Conservation (phyloP, 2,329 filamentous ascomycete genomes). For the Aspergillus carbonarius region DNA sequence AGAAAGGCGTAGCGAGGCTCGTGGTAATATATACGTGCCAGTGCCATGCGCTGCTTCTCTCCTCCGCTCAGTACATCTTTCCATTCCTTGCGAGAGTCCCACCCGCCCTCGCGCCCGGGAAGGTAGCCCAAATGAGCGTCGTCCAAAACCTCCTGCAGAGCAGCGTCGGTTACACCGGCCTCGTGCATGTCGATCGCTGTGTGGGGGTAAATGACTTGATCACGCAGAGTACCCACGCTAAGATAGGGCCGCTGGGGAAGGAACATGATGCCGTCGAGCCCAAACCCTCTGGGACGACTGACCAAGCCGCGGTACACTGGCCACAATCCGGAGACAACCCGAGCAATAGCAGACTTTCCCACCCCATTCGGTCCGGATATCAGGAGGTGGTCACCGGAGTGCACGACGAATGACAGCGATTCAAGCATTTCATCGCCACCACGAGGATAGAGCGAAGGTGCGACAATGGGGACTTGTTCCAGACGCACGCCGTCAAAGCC, state of each 20-base stretch:
- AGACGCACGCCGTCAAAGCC: slow-evolving; percentile 93
- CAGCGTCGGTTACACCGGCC: slow-evolving; percentile 71
- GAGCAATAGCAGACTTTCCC: slow-evolving; percentile 84
- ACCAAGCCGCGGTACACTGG: slow-evolving; percentile 92
- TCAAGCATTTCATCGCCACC: slow-evolving; percentile 91
- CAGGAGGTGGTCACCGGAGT: slow-evolving; percentile 85
- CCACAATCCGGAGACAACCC: slow-evolving; percentile 90
- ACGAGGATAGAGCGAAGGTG: slow-evolving; percentile 81
- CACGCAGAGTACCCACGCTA: slow-evolving; percentile 85
- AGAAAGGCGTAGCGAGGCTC: slow-evolving; percentile 93
- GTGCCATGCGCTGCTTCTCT: slow-evolving; percentile 93
- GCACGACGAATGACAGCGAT: slow-evolving; percentile 83
- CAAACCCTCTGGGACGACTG: slow-evolving; percentile 75
- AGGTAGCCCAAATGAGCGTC: slow-evolving; percentile 85
- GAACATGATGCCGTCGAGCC: slow-evolving; percentile 96
- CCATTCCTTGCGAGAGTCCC: slow-evolving; percentile 97
- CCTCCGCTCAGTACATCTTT: slow-evolving; percentile 96
- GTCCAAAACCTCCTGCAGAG: slow-evolving; percentile 75
- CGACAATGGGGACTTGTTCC: slow-evolving; percentile 89
- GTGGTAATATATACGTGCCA: slow-evolving; percentile 88
- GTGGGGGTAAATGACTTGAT: slow-evolving; percentile 97
- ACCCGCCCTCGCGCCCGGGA: slow-evolving; percentile 87
- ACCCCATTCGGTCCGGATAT: slow-evolving; percentile 95
- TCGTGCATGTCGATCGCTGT: slow-evolving; percentile 91
- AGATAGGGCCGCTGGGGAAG: slow-evolving; percentile 91